These are phyloP conservation scores for Prorocentrum cordatum DNA, from an alignment of 169 alveolate genomes.

Conservation along the genomic window DNA sequence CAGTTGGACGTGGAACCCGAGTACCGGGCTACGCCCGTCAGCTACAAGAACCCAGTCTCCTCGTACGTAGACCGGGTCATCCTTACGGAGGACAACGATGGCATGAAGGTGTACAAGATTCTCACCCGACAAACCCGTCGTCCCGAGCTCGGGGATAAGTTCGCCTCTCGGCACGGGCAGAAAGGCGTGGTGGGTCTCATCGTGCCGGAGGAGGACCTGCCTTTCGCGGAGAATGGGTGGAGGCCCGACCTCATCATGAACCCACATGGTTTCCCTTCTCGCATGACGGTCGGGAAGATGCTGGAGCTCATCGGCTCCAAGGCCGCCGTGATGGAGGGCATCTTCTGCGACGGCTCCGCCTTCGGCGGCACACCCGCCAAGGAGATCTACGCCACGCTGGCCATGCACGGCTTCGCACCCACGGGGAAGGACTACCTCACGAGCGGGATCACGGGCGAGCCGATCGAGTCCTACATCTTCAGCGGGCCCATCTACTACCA, in stretches of 20 bases:
- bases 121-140: slow-evolving; percentile 85
- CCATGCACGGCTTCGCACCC: slow-evolving; percentile 91
- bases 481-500: slow-evolving; percentile 99
- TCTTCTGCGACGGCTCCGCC: slow-evolving; percentile 56
- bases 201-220: slow-evolving; percentile 91
- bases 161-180: slow-evolving; percentile 95
- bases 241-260: slow-evolving; percentile 99
- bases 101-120: slow-evolving; percentile 85
- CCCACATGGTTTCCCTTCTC: slow-evolving; percentile 99
- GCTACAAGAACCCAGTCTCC: slow-evolving; percentile 82
- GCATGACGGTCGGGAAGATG: slow-evolving; percentile 99
- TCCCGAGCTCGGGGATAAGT: slow-evolving; percentile 98
- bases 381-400: slow-evolving; percentile 75
- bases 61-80: slow-evolving; percentile 72
- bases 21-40: slow-evolving; percentile 76
- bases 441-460: slow-evolving; percentile 99
- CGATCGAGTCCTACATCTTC: slow-evolving; percentile 90
- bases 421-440: slow-evolving; percentile 89
- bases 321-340: slow-evolving; percentile 68
- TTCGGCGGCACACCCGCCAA: slow-evolving; percentile 70
- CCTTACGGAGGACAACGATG: slow-evolving; percentile 87
- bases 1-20: slow-evolving; percentile 5
- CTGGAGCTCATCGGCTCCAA: slow-evolving; percentile 91
- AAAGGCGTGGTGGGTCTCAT: slow-evolving; percentile 99
- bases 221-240: slow-evolving; percentile 98